phyloP scores from a whole-genome alignment of 1,284 basidiomycete species.

The Marasmius oreades region DNA sequence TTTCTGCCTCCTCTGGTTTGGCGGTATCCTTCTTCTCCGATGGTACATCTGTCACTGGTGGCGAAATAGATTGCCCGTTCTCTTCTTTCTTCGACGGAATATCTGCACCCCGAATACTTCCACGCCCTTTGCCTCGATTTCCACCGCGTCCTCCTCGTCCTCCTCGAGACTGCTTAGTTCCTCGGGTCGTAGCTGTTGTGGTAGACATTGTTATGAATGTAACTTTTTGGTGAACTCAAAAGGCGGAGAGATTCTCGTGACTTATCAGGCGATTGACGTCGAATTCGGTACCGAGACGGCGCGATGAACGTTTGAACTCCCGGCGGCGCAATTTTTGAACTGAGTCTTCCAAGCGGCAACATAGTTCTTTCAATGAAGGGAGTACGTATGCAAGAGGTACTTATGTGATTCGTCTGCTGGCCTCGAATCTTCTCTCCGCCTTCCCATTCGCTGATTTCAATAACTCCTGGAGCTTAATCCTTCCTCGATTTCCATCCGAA shows the following conservation, averaged over 20 bases:
- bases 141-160: not conserved
- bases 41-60: not conserved
- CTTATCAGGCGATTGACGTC: not conserved
- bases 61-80: not conserved
- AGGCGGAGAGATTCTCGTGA: not conserved
- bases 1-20: conserved; percentile 6
- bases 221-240: too few species aligned
- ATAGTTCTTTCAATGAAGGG: too few species aligned
- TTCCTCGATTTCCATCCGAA: too few species aligned
- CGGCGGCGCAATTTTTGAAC: too few species aligned
- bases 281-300: not conserved
- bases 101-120: not conserved
- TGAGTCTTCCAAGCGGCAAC: too few species aligned
- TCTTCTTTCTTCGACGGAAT: not conserved
- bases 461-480: too few species aligned
- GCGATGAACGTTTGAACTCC: too few species aligned
- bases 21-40: not conserved
- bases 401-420: too few species aligned
- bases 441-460: too few species aligned
- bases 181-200: not conserved
- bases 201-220: not conserved
- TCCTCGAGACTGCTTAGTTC: not conserved
- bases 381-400: too few species aligned
- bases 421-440: too few species aligned
- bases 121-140: not conserved